Conservation (phyloP, 148 eudicot species). For the Gaultheria prostrata region DNA sequence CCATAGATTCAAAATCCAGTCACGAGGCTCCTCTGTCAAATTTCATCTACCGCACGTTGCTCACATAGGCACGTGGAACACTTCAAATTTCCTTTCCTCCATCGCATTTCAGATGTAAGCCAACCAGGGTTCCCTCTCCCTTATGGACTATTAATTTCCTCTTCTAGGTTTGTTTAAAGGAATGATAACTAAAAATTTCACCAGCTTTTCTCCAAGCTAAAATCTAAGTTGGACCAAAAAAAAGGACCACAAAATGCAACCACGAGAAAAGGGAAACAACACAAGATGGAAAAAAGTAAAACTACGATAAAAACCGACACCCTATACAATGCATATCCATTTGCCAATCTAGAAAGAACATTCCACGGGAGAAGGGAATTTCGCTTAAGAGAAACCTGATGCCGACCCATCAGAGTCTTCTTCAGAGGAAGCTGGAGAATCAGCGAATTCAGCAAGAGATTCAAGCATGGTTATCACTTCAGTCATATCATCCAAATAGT, state of each 20-base stretch:
- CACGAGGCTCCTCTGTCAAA: not conserved
- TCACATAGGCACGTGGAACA: not conserved
- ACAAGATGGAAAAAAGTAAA: not conserved
- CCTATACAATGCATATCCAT: slow-evolving; percentile 11
- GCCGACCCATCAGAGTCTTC: slow-evolving; percentile 28
- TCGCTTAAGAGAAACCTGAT: slow-evolving; percentile 13
- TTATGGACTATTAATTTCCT: not conserved
- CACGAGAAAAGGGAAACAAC: not conserved
- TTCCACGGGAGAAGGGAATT: slow-evolving; percentile 1
- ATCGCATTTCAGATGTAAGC: not conserved
- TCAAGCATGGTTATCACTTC: slow-evolving; percentile 39
- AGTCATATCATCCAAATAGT: slow-evolving; percentile 37
- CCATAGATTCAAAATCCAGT: not conserved
- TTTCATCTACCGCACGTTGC: too few relatives aligned
- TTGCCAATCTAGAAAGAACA: not conserved
- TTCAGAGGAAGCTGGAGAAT: slow-evolving; percentile 36
- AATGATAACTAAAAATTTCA: not conserved
- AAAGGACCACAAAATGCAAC: not conserved
- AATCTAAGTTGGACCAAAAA: not conserved
- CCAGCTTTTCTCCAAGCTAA: not conserved
- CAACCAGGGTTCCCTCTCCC: not conserved
- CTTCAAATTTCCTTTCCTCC: slow-evolving; percentile 5
- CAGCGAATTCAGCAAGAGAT: slow-evolving; percentile 34
- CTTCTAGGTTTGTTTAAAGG: not conserved
- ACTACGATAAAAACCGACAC: not conserved